A percentile compares a stretch with the other conserved stretches of the same genome.
phyloP scores from a whole-genome alignment of 768 basidiomycete species.

The Rhodotorula sphaerocarpa region DNA sequence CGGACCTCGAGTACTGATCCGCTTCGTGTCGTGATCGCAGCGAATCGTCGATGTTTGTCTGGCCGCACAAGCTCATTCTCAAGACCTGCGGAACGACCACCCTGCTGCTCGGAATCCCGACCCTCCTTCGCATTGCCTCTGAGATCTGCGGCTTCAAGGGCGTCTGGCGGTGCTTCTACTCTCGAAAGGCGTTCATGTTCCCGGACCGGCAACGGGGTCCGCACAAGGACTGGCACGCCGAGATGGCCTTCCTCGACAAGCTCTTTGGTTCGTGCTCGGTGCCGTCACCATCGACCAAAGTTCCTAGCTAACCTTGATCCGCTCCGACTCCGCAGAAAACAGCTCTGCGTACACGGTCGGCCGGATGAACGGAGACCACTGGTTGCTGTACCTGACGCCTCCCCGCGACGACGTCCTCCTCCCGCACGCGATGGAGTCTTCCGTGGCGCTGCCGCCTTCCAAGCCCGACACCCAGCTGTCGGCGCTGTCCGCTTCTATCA shows the following conservation, averaged over 20 bases:
- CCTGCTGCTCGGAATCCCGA: slow-evolving; percentile 86
- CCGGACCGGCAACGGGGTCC: slow-evolving; percentile 89
- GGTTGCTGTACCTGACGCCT: slow-evolving; percentile 85
- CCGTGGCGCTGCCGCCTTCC: slow-evolving; percentile 32
- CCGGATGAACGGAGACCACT: slow-evolving; percentile 96
- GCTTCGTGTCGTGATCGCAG: no score
- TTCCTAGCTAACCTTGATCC: neutral
- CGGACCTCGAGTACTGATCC: no score
- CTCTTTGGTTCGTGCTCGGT: slow-evolving; percentile 58
- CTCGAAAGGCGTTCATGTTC: slow-evolving; percentile 98
- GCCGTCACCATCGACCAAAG: neutral
- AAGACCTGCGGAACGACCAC: slow-evolving; percentile 99
- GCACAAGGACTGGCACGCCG: slow-evolving; percentile 85
- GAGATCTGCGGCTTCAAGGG: slow-evolving; percentile 48
- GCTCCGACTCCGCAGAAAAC: slow-evolving; percentile 26
- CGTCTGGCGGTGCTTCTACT: slow-evolving; percentile 92
- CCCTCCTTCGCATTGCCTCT: slow-evolving; percentile 83
- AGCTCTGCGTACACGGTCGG: slow-evolving; percentile 94
- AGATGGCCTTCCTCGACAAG: slow-evolving; percentile 82
- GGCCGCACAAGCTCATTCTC: slow-evolving; percentile 87
- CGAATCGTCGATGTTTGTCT: slow-evolving; percentile 94
- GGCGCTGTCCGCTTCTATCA: slow-evolving; percentile 32
- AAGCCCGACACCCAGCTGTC: slow-evolving; percentile 33
- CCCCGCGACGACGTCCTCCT: slow-evolving; percentile 48
- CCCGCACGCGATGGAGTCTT: slow-evolving; percentile 32